phyloP scores from a whole-genome alignment of 345 rosid genomes.

The Hypericum androsaemum region DNA sequence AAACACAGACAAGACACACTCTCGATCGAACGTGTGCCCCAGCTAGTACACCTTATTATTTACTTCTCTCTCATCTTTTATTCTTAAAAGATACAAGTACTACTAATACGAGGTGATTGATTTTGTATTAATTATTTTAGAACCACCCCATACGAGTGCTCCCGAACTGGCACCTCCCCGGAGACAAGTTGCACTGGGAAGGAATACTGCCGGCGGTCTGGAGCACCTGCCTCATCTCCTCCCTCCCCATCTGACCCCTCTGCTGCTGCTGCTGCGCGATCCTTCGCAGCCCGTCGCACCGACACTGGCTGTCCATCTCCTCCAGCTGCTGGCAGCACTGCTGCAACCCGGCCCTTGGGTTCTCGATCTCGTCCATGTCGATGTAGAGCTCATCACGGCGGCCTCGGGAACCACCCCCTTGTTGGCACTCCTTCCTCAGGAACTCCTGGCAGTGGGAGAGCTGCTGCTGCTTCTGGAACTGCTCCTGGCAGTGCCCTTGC shows the following conservation, averaged over 20 bases:
- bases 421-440: slow-evolving; percentile 14
- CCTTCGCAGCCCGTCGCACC: slow-evolving; percentile 21
- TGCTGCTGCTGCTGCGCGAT: slow-evolving; percentile 4
- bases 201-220: slow-evolving; percentile 11
- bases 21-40: too few relatives aligned
- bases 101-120: too few relatives aligned
- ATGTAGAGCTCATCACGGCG: too few relatives aligned
- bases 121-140: too few relatives aligned
- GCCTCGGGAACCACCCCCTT: not conserved
- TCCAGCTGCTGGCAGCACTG: slow-evolving; percentile 27
- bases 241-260: not conserved
- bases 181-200: slow-evolving; percentile 9
- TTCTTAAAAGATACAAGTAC: too few relatives aligned
- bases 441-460: slow-evolving; percentile 27
- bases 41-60: too few relatives aligned
- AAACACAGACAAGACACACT: too few relatives aligned
- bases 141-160: too few relatives aligned
- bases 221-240: not conserved
- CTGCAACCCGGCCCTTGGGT: slow-evolving; percentile 1
- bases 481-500: slow-evolving; percentile 12
- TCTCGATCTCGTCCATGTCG: not conserved
- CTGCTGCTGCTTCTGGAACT: slow-evolving; percentile 21
- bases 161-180: slow-evolving; percentile 11
- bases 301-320: slow-evolving; percentile 17
- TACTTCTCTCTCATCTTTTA: too few relatives aligned